A percentile compares a stretch with the other conserved stretches of the same genome.
These are phyloP conservation scores for Monilinia laxa DNA, from an alignment of 2,329 filamentous ascomycete genomes.

Conservation along the genomic window DNA sequence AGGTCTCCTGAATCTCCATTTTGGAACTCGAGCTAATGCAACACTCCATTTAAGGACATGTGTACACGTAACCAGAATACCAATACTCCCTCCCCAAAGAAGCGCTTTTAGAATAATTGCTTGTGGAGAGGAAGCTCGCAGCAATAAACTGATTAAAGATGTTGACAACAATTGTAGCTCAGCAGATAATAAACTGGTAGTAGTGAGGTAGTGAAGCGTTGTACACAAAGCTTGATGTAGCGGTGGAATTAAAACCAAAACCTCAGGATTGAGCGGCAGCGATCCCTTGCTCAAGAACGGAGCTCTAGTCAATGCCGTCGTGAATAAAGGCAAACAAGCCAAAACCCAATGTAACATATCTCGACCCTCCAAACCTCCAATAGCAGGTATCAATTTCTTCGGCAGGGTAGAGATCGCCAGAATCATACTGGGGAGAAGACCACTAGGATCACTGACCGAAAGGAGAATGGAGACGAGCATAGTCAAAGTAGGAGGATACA, in stretches of 20 bases:
- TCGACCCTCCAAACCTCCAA: constrained; percentile 56
- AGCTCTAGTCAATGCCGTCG: constrained; percentile 9
- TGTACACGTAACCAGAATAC: constrained; percentile 70
- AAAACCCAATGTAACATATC: constrained; percentile 77
- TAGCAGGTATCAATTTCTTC: constrained; percentile 63
- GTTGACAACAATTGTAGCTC: constrained; percentile 87
- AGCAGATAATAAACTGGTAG: constrained; percentile 80
- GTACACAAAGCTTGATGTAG: constrained; percentile 76
- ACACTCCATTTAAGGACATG: constrained; percentile 81
- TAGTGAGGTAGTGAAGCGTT: constrained; percentile 76
- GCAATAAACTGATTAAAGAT: constrained; percentile 74
- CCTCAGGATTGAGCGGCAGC: constrained; percentile 35
- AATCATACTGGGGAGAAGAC: constrained; percentile 77
- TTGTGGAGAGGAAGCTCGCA: constrained; percentile 79
- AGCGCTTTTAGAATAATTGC: constrained; percentile 80
- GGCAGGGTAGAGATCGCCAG: constrained; percentile 78
- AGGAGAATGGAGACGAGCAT: constrained; percentile 75
- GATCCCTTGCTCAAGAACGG: neutral
- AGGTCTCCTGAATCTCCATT: constrained; percentile 77
- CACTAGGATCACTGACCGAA: constrained; percentile 57
- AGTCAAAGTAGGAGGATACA: constrained; percentile 79
- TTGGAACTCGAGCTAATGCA: constrained; percentile 80
- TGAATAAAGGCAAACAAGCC: constrained; percentile 64
- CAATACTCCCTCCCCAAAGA: constrained; percentile 79
- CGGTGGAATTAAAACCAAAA: constrained; percentile 66